phyloP scores from a whole-genome alignment of 2,329 filamentous ascomycete species.

The Colletotrichum gigasporum region DNA sequence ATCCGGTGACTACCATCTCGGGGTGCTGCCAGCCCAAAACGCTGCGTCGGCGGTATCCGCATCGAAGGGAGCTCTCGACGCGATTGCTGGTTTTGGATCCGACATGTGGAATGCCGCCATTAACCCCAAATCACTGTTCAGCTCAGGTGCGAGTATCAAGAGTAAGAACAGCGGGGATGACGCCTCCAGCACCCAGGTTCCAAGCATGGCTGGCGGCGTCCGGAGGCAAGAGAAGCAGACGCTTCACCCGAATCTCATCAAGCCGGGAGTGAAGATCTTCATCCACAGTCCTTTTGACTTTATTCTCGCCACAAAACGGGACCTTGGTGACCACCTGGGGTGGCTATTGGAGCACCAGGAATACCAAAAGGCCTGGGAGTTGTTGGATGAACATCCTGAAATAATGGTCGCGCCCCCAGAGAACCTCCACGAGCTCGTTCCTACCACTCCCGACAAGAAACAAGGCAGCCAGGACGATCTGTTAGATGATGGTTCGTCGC shows the following conservation, averaged over 20 bases:
- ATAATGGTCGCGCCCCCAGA: slow-evolving; percentile 58
- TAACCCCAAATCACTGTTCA: slow-evolving; percentile 88
- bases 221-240: slow-evolving; percentile 24
- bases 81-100: slow-evolving; percentile 74
- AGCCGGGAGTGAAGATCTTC: slow-evolving; percentile 78
- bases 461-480: slow-evolving; percentile 66
- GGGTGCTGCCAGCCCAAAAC: slow-evolving; percentile 78
- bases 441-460: slow-evolving; percentile 52
- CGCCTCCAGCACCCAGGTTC: slow-evolving; percentile 57
- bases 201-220: slow-evolving; percentile 48
- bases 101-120: slow-evolving; percentile 93
- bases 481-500: slow-evolving; percentile 76
- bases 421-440: slow-evolving; percentile 48
- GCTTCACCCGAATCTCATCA: slow-evolving; percentile 63
- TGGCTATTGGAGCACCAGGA: slow-evolving; percentile 87
- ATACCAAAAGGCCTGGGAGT: slow-evolving; percentile 87
- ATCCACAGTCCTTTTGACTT: slow-evolving; percentile 98
- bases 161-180: slow-evolving; percentile 71
- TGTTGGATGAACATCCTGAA: slow-evolving; percentile 89
- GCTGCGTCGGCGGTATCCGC: slow-evolving; percentile 71
- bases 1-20: slow-evolving; percentile 91
- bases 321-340: slow-evolving; percentile 82
- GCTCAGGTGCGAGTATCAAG: slow-evolving; percentile 81
- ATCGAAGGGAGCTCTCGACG: slow-evolving; percentile 79
- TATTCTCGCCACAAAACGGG: slow-evolving; percentile 88